phyloP scores from a whole-genome alignment of 2,329 filamentous ascomycete genomes.

The Ophiostoma novo-ulmi region DNA sequence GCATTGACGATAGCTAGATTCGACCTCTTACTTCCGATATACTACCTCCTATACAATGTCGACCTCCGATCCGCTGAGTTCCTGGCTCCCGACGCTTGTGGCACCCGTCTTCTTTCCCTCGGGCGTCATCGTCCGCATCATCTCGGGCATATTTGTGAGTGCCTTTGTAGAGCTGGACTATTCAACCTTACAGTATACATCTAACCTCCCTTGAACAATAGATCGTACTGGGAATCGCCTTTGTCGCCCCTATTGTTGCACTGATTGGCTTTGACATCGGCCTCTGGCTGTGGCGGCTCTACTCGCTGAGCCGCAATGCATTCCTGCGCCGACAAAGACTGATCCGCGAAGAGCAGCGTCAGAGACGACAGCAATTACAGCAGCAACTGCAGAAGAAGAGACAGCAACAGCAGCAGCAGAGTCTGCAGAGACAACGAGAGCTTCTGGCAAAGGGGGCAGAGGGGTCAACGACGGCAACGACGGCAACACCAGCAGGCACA shows the following conservation, averaged over 20 bases:
- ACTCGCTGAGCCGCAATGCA: slow-evolving; percentile 28
- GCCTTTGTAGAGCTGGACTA: not conserved
- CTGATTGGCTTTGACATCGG: slow-evolving; percentile 48
- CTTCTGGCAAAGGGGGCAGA: not conserved
- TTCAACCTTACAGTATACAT: not conserved
- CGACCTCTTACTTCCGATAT: not conserved
- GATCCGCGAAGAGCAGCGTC: slow-evolving; percentile 12
- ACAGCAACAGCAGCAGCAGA: slow-evolving; percentile 14
- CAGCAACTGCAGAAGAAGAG: slow-evolving; percentile 16
- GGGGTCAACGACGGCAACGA: not conserved
- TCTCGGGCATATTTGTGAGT: slow-evolving; percentile 28
- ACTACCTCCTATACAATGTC: not conserved
- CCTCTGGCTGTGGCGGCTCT: slow-evolving; percentile 50
- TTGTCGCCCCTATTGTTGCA: slow-evolving; percentile 44
- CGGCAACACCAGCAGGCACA: not conserved
- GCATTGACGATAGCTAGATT: not conserved
- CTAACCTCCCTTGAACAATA: slow-evolving; percentile 26
- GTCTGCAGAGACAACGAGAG: not conserved
- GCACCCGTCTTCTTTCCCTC: slow-evolving; percentile 26
- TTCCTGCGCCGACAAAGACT: not conserved
- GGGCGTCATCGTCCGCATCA: slow-evolving; percentile 23
- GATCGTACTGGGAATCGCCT: slow-evolving; percentile 43
- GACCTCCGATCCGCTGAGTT: slow-evolving; percentile 19
- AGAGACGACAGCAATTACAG: slow-evolving; percentile 16
- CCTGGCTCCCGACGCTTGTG: slow-evolving; percentile 23